Evolutionary conservation across 2,329 filamentous ascomycete genomes (phyloP), one percentile per base, ranked within the genome.

Genomic region (Penicillium sp.): DNA sequence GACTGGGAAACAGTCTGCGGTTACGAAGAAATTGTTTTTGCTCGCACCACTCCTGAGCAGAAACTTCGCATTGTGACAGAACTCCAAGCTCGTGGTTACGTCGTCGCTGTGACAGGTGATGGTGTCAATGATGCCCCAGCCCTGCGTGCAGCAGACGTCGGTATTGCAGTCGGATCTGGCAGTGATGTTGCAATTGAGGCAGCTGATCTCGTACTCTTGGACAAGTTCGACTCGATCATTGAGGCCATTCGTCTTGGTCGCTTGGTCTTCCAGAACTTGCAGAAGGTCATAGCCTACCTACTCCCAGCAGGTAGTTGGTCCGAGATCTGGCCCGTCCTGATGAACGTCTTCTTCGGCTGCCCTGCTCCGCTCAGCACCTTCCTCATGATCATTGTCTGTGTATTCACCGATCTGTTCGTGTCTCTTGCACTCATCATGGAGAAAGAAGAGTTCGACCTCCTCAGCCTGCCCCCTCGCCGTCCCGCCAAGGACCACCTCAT

Each of bases 1-100:
- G 87, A 91, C 67, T 92, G 89, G 89, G 79, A 86, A 55, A 76
- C 78, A 12, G 77, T 92, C 2, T 82, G 79, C 59, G 71, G 72
- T 9, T 82, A 83, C 49, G 74, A 78, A n/a, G 82, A 84, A 61
- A 79, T 77, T 37, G 74, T 77, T 19, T 77, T 78, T 50, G 75
- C 74, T 10, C 74, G 75, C 16, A 76, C 74, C 8, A 73, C 69
- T 4, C 75, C 75, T 2, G 75, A 78, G 55, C 74, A 78, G 36
- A 78, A 78, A 53, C 61, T 75, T 2, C 69, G 71, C 33, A 77
- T 78, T 31, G 75, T 78, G 1, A 66, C 74, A n/a, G 71, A 76
- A 45, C 67, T 76, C 46, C 69, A 73, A 45, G 61, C 61, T 5
- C 70, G 71, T 12, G 71, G 71, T 40, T 71, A 73, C 33, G 67